These are phyloP conservation scores for Calonectria ilicicola DNA, from an alignment of 2,329 filamentous ascomycete species.

Conservation along the genomic window DNA sequence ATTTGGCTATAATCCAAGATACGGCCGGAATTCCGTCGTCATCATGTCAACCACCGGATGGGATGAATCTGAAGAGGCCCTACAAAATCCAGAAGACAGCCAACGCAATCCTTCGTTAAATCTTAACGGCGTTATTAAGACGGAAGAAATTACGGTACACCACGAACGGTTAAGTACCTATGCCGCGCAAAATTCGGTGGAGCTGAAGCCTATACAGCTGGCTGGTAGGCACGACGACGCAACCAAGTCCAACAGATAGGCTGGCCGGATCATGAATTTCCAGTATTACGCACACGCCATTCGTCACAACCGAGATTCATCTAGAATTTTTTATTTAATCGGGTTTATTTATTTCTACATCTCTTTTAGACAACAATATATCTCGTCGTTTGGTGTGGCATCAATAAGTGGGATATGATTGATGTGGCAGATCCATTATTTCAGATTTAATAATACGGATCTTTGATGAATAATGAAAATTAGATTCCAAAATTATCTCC, in stretches of 20 bases:
- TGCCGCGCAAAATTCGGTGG: conserved; percentile 37
- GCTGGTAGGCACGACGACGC: neutral
- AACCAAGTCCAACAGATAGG: neutral
- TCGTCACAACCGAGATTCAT: neutral
- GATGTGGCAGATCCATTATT: too few species aligned
- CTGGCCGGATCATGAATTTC: neutral
- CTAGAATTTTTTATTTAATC: too few species aligned
- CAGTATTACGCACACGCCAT: neutral
- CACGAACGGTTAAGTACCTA: conserved; percentile 37
- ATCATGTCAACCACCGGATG: conserved; percentile 48
- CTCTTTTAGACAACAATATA: too few species aligned
- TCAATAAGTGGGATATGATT: too few species aligned
- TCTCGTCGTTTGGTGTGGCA: too few species aligned
- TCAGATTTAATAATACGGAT: too few species aligned
- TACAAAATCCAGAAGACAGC: conserved; percentile 38
- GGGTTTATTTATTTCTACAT: too few species aligned
- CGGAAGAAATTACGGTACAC: conserved; percentile 44
- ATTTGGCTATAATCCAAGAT: conserved; percentile 33
- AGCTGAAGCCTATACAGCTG: conserved; percentile 26
- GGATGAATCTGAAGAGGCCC: conserved; percentile 49
- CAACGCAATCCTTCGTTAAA: conserved; percentile 18
- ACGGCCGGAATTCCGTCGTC: conserved; percentile 46
- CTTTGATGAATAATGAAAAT: too few species aligned
- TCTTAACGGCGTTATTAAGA: conserved; percentile 44
- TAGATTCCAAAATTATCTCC: too few species aligned